Evolutionary conservation across 495 filamentous ascomycete genomes (phyloP).

Genomic region (Cenococcum geophilum): DNA sequence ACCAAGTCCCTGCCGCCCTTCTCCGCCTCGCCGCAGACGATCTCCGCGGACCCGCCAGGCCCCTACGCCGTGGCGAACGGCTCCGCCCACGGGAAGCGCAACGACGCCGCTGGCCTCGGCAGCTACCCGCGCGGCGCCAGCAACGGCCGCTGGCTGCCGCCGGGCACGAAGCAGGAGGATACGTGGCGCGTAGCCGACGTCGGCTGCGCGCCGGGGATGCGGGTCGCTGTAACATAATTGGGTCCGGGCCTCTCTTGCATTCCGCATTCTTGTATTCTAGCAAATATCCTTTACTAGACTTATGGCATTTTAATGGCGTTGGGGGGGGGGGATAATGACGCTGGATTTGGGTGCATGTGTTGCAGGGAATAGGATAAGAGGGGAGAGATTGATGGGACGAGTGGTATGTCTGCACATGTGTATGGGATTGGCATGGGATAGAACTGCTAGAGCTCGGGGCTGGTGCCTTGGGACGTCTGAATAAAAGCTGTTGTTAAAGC

Average conservation of each 20-base stretch:
- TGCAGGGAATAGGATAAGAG: too few species aligned
- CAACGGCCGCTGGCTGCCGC: conserved; percentile 26
- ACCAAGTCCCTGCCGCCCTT: conserved; percentile 6
- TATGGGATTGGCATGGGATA: too few species aligned
- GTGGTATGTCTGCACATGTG: too few species aligned
- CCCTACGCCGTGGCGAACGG: conserved; percentile 19
- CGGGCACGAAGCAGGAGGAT: conserved; percentile 32
- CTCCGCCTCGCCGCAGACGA: conserved; percentile 13
- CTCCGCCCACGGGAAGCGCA: conserved; percentile 18
- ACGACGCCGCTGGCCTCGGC: conserved; percentile 18
- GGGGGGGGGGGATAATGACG: too few species aligned
- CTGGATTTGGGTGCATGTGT: too few species aligned
- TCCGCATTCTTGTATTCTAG: too few species aligned
- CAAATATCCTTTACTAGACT: too few species aligned
- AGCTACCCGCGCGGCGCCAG: background rate
- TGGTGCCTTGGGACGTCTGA: too few species aligned
- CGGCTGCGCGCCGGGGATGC: background rate
- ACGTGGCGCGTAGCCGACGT: conserved; percentile 21
- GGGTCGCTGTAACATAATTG: conserved; percentile 1
- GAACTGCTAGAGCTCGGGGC: too few species aligned
- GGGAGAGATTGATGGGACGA: too few species aligned
- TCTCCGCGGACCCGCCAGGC: conserved; percentile 13
- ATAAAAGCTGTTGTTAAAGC: too few species aligned
- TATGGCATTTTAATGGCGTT: too few species aligned
- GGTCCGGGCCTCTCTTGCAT: background rate